A percentile compares a stretch with the other conserved stretches of the same genome.
These are phyloP conservation scores for Naganishia sp. DNA, from an alignment of 1,284 basidiomycete species.

Conservation along the genomic window DNA sequence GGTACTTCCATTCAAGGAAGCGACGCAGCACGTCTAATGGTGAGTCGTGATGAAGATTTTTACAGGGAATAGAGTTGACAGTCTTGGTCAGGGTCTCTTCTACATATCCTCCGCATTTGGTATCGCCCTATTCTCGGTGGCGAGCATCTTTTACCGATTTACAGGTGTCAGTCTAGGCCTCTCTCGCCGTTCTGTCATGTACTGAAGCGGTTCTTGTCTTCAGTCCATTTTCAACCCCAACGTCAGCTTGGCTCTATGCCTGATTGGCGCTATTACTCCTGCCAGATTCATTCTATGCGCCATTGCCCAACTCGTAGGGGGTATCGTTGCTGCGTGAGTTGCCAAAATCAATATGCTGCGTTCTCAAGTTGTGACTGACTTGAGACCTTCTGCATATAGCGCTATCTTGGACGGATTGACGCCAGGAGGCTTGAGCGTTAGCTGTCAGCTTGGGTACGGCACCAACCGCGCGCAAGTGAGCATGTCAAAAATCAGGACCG, in stretches of 20 bases:
- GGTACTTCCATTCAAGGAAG: constrained; percentile 30
- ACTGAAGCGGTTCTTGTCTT: constrained; percentile 40
- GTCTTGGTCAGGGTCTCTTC: constrained; percentile 45
- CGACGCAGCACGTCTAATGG: constrained; percentile 39
- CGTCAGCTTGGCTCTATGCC: constrained; percentile 64
- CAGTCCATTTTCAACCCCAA: constrained; percentile 65
- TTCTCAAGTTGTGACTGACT: neutral
- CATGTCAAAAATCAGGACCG: neutral
- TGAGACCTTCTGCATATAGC: constrained; percentile 37
- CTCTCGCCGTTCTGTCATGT: too few relatives aligned
- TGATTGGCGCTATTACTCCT: constrained; percentile 64
- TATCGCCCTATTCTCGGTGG: constrained; percentile 66
- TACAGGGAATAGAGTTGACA: too few relatives aligned
- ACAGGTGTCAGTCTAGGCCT: constrained; percentile 57
- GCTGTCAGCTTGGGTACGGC: constrained; percentile 54
- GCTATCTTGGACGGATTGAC: constrained; percentile 65
- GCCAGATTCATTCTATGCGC: constrained; percentile 65
- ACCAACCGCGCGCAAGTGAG: constrained; percentile 37
- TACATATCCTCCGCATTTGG: constrained; percentile 68
- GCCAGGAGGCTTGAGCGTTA: constrained; percentile 62
- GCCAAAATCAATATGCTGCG: neutral
- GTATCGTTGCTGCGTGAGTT: constrained; percentile 41
- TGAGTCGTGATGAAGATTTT: constrained; percentile 22
- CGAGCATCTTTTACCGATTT: constrained; percentile 73
- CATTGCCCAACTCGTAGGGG: constrained; percentile 59